Base-by-base conservation (phyloP, 805 yeast species). In the Cyberlindnera xishuangbannaensis region DNA sequence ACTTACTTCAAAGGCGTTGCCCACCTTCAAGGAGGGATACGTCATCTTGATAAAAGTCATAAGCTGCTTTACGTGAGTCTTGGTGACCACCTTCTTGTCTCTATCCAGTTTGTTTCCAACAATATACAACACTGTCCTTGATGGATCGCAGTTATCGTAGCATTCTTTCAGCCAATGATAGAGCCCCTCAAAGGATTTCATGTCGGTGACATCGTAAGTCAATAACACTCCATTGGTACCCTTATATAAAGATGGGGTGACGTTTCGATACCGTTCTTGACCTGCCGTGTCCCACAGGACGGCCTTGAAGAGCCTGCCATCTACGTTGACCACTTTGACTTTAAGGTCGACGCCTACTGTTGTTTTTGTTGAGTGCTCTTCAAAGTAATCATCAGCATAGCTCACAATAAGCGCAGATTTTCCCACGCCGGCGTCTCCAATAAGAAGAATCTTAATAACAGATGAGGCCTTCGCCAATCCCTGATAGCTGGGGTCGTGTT, bases 281-380 rank as follows among this genome's bases (percentile, higher is more conserved):
- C 74, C 74, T 4, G 74, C 74, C 11, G 73, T 67, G 42, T 67
- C 73, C 73, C 73, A 69, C 33, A 68, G 45, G 7, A 62, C 62
- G 11, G 67, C 59, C 42, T 67, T 67, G 51, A 65, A 67, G 28
- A 54, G 54, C 27, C 64, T 50, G 16, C 65, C 62, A 43, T 66
- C 71, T 12, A 69, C 62, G 40, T 63, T 65, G 10, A 67, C 61
- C 11, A 61, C 40, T 31, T 65, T 61, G 7, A 65, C 63, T 47
- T 67, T 67, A 28, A 69, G 54, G 42, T 69, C 73, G 6, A 69
- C 64, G 11, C 74, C 74, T 24, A 69, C 61, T 0, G 73, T 67
- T 1, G 69, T 55, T 39, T 58, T 58, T 5, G 65, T 56, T 6
- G 40, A 35, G 24, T 47, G 44, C 30, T 56, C 60, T 16, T 62